These are phyloP conservation scores for Xerocomellus intermedius DNA, from an alignment of 768 basidiomycete genomes.

Conservation along the genomic window DNA sequence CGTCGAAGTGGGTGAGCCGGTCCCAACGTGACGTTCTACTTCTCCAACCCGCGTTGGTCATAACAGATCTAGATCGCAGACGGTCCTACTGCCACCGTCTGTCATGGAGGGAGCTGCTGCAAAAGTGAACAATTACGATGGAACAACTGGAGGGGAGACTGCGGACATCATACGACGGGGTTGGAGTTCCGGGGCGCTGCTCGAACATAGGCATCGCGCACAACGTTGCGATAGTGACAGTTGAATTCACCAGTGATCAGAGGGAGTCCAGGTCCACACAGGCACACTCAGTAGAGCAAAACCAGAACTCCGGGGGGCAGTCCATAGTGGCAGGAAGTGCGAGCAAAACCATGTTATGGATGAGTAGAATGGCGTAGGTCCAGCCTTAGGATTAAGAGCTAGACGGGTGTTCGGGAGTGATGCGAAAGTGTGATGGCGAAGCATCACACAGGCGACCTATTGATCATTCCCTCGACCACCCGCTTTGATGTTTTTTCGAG, in stretches of 20 bases:
- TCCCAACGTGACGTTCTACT: too few relatives aligned
- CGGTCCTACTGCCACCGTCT: too few relatives aligned
- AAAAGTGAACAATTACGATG: too few relatives aligned
- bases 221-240: slow-evolving; percentile 28
- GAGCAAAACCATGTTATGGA: background rate
- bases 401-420: background rate
- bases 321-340: slow-evolving; percentile 10
- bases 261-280: slow-evolving; percentile 28
- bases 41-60: too few relatives aligned
- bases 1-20: too few relatives aligned
- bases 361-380: background rate
- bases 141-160: too few relatives aligned
- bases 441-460: background rate
- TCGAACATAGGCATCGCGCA: slow-evolving; percentile 15
- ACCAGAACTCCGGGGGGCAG: slow-evolving; percentile 20
- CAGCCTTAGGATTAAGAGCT: background rate
- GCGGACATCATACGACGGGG: slow-evolving; percentile 13
- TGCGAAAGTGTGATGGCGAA: background rate
- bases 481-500: slow-evolving; percentile 6
- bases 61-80: too few relatives aligned
- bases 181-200: background rate
- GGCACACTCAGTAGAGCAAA: slow-evolving; percentile 29
- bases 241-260: slow-evolving; percentile 20
- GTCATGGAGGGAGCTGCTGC: too few relatives aligned
- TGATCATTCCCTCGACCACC: slow-evolving; percentile 9